Conservation (phyloP, 148 eudicot species). For the Nyssa sinensis region DNA sequence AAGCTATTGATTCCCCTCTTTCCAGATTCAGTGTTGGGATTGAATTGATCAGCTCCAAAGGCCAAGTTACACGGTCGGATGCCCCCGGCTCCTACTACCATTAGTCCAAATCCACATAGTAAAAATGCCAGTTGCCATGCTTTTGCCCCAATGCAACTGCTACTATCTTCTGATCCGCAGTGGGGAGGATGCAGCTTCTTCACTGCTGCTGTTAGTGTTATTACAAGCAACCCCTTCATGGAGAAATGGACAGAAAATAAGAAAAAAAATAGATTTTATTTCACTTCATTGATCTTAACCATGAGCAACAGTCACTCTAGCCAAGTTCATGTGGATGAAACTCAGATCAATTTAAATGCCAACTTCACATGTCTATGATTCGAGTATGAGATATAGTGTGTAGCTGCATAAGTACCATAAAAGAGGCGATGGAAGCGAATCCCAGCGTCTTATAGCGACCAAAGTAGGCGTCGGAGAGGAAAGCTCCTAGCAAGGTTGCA, state of each 20-base stretch:
- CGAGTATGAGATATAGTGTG: no score
- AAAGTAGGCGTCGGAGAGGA: constrained; percentile 62
- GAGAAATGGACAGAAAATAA: background rate
- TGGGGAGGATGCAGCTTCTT: constrained; percentile 67
- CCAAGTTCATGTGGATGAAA: no score
- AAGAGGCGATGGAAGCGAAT: constrained; percentile 58
- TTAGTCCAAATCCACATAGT: constrained; percentile 49
- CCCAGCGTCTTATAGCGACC: constrained; percentile 77
- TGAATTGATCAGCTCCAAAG: constrained; percentile 93
- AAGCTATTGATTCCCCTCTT: constrained; percentile 80
- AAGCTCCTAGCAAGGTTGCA: constrained; percentile 76
- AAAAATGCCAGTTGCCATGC: constrained; percentile 52
- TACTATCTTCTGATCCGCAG: constrained; percentile 35
- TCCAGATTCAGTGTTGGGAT: constrained; percentile 73
- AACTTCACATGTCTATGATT: no score
- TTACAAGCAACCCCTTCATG: constrained; percentile 60
- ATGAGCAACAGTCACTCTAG: no score
- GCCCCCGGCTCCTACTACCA: constrained; percentile 74
- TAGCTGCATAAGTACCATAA: constrained; percentile 40
- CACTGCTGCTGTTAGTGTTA: constrained; percentile 61
- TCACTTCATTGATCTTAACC: no score
- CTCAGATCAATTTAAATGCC: no score
- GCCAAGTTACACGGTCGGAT: constrained; percentile 86
- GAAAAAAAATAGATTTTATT: no score
- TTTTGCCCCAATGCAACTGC: constrained; percentile 51